Percentiles rank a stretch among this genome's conserved stretches.
Conservation (phyloP, 495 filamentous ascomycete species). For the Pseudomonodictys pantanalensis region DNA sequence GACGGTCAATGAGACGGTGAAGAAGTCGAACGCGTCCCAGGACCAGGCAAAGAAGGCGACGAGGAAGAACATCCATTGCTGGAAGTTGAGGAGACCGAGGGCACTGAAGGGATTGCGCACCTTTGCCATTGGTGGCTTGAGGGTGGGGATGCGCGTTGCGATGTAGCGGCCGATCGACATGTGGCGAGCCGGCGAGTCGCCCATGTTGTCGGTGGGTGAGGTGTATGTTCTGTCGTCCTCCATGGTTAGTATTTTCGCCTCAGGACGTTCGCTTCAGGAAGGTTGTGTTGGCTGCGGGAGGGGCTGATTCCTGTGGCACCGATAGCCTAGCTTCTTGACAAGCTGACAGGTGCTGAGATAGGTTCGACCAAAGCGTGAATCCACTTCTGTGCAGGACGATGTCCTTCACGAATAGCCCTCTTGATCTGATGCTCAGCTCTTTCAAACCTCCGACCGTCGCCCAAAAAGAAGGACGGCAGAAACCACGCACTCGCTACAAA, state of each 20-base stretch:
- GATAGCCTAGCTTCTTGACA: slow-evolving; percentile 12
- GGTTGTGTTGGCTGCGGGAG: not conserved
- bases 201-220: not conserved
- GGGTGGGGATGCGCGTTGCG: slow-evolving; percentile 63
- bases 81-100: slow-evolving; percentile 59
- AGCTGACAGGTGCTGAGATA: slow-evolving; percentile 7
- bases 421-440: no score
- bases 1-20: slow-evolving; percentile 79
- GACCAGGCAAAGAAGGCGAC: slow-evolving; percentile 53
- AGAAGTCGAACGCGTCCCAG: slow-evolving; percentile 91
- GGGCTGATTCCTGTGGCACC: no score
- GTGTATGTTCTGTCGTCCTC: not conserved
- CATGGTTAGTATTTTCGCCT: no score
- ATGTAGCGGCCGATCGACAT: slow-evolving; percentile 32
- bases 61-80: slow-evolving; percentile 84
- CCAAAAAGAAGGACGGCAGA: no score
- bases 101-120: slow-evolving; percentile 76
- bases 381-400: no score
- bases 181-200: not conserved
- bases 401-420: no score
- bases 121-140: slow-evolving; percentile 73
- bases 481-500: not conserved
- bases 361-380: slow-evolving; percentile 3
- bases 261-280: no score
- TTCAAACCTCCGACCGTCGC: no score